These are phyloP conservation scores for Middelhovenomyces tepae DNA, from an alignment of 805 yeast genomes.

Conservation along the genomic window DNA sequence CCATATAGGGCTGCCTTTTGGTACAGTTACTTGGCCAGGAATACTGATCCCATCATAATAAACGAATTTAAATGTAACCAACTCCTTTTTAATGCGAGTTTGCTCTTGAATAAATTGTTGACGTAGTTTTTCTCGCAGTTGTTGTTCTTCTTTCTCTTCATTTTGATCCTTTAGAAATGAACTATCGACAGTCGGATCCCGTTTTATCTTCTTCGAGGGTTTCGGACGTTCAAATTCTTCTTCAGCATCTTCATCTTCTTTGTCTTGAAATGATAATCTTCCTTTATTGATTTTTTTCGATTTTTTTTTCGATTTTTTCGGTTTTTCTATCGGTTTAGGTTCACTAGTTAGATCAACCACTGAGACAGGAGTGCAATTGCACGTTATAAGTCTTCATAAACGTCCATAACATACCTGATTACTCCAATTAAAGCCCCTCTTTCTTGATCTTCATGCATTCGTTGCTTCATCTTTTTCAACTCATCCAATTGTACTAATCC, in stretches of 20 bases:
- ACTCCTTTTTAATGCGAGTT: conserved; percentile 14
- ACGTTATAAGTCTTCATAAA: no score
- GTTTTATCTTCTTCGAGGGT: conserved; percentile 3
- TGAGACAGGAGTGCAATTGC: no score
- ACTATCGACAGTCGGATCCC: conserved; percentile 17
- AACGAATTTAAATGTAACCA: conserved; percentile 16
- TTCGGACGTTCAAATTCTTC: conserved; percentile 4
- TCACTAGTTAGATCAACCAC: no score
- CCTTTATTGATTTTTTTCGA: conserved; percentile 7
- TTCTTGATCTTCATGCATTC: no score
- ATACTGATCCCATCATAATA: conserved; percentile 20
- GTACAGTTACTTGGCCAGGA: conserved; percentile 16
- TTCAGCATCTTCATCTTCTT: conserved; percentile 6
- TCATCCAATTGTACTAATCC: no score
- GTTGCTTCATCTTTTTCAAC: no score
- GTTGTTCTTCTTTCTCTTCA: conserved; percentile 9
- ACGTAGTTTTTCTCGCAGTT: conserved; percentile 11
- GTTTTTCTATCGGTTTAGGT: no score
- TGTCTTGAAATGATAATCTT: conserved; percentile 8
- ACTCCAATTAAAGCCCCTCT: no score
- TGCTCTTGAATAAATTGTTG: conserved; percentile 12
- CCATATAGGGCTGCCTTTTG: conserved; percentile 23
- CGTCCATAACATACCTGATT: no score
- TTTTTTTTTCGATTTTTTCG: conserved; percentile 1
- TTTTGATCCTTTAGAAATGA: conserved; percentile 16